Evolutionary conservation across 208 protist genomes (phyloP), one percentile per base, ranked within the genome.

Genomic region (Acanthamoeba lenticulata): DNA sequence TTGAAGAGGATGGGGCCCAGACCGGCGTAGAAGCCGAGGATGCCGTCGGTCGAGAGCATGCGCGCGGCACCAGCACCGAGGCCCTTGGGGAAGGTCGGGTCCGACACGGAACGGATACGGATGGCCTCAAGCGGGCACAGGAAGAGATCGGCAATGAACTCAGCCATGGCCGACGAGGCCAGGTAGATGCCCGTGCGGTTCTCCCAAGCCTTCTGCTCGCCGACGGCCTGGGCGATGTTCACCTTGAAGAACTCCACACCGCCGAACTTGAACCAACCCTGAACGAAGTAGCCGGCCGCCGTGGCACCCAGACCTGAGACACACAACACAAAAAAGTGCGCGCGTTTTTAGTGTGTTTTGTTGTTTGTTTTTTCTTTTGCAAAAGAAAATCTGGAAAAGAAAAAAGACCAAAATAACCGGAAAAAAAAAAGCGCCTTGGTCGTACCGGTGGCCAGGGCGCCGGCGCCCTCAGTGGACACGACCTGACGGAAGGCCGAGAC

Each of bases 181-280:
- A 94, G 88, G 94, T 93, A 95, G 45, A 95, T 94, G 74, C 47
- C 52, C 29, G 93, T 95, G 69, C 96, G 90, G 85, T 95, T 94
- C 42, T 95, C 52, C 91, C 93, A 95, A 21, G 97, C 95, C 24
- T 36, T 69, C 92, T 97, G 42, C 77, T 95, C 94, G 62, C 98
- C 98, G 11, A 98, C 97, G 1, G 97, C 36, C 79, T 99, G 97
- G 74, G 90, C 95, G 52, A 96, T 90, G 24, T 96, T 93, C 89
- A 96, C 96, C 95, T 98, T 98, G 96, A 98, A 97, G 67, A 97
- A 95, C 94, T 98, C 97, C 36, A 97, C 95, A 69, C 95, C 95
- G 62, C 97, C 97, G 79, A 98, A 98, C 95, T 98, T 98, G 95
- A 97, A 96, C 96, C 95, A 97, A 74, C 96, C 97, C 96, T 98